Evolutionary conservation across 352 stramenopile genomes (phyloP).

Genomic region (Hyphochytrium catenoides): DNA sequence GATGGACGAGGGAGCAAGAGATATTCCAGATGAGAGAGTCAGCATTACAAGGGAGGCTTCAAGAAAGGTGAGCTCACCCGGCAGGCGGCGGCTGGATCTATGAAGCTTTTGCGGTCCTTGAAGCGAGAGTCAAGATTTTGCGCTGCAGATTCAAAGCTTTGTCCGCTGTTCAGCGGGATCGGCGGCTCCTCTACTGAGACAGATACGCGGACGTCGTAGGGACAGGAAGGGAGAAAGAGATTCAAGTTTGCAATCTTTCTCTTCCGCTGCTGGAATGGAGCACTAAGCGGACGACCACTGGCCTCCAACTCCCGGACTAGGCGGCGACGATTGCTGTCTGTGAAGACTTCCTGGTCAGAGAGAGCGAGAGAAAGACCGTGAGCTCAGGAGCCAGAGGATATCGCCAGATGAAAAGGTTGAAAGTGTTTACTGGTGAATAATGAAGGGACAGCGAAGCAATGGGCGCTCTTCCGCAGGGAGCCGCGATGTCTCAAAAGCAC

Average conservation of each 20-base stretch:
- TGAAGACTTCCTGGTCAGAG: conserved; percentile 54
- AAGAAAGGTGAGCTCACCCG: conserved; percentile 8
- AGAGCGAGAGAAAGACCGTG: no score
- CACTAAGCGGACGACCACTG: conserved; percentile 20
- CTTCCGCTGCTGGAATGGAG: conserved; percentile 30
- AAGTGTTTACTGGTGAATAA: no score
- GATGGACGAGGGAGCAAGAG: conserved; percentile 5
- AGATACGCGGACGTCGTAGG: conserved; percentile 53
- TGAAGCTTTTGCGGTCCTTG: conserved; percentile 17
- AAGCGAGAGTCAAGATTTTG: no score
- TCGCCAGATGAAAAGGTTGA: no score
- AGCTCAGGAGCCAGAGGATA: no score
- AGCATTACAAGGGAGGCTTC: not conserved
- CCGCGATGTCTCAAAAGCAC: no score
- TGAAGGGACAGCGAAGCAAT: no score
- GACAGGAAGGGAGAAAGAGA: conserved; percentile 56
- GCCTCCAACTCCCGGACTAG: conserved; percentile 42
- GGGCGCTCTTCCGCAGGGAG: no score
- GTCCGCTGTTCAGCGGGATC: no score
- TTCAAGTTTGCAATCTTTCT: conserved; percentile 48
- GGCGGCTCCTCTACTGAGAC: conserved; percentile 48
- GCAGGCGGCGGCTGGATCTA: conserved; percentile 26
- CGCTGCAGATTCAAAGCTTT: no score
- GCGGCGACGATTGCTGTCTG: conserved; percentile 38
- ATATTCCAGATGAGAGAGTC: not conserved